Base-by-base conservation (phyloP, 2,329 filamentous ascomycete species). In the Cercospora sp. region DNA sequence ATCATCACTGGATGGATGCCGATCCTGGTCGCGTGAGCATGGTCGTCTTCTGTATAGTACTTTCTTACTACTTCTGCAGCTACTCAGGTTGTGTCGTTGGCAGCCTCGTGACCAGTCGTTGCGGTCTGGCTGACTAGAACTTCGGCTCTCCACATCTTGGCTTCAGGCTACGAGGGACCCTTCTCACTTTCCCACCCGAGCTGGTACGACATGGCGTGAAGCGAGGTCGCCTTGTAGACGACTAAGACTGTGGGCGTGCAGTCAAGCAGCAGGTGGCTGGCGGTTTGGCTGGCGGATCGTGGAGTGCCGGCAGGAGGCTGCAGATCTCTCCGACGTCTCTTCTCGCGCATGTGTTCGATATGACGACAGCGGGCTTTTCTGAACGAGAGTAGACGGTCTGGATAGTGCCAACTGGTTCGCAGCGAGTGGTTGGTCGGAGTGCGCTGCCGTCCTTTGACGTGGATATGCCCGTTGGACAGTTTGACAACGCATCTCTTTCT, bases 1-100 rank as follows among this genome's bases (percentile, higher is more conserved):
- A 62, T 32, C 45, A 40, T 34, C 30, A 21, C 8, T 62, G 0
- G 24, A 30, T 30, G 37, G 60, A 45, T 32, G 60, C 26, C 13
- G 60, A 62, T 45, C 60, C 37, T 16, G 24, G 60, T 62, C 60
- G 60, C 60, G 60, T 62, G 60, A 51, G 58, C 58, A 60, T 26
- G 24, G 49, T 13, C 49, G 49, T 24, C 12, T 53, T n/a, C 5
- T 53, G 21, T 24, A 7, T 26, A n/a, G 49, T 26, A 5, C 21
- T 12, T 3, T 28, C 21, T 28, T 24, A 13, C 21, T 26, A 24
- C 24, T 53, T 24, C 24, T 24, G 49, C 49, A 53, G 24, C 13
- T 53, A 24, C 24, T 1, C 12, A 24, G 2, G 24, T 53, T 12
- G 49, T 9, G 21, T 28, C 13, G 49, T 53, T 53, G 49, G 49